phyloP scores from a whole-genome alignment of 1,139 yeast genomes.

The Geotrichum klebahnii region DNA sequence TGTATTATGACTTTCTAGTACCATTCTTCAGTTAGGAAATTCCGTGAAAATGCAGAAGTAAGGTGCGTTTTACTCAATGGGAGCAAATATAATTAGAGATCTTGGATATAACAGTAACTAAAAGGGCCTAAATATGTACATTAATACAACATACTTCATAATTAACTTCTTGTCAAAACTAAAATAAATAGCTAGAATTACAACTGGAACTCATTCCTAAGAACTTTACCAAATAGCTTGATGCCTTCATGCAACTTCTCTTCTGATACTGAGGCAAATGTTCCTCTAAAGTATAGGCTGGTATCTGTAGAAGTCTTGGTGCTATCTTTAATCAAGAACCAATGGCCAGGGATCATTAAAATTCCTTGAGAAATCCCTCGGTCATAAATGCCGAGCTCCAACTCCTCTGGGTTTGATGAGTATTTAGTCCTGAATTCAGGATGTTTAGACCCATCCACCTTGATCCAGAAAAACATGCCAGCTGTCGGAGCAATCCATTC shows the following conservation, averaged over 20 bases:
- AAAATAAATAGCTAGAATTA: no score
- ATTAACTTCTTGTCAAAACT: no score
- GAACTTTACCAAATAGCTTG: constrained; percentile 59
- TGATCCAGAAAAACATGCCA: constrained; percentile 88
- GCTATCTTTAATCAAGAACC: constrained; percentile 60
- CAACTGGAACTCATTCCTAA: constrained; percentile 38
- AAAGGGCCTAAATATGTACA: no score
- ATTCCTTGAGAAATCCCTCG: constrained; percentile 61
- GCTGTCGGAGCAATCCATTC: constrained; percentile 62
- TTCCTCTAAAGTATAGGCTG: constrained; percentile 76
- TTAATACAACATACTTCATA: no score
- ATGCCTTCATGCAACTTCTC: constrained; percentile 58
- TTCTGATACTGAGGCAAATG: constrained; percentile 78
- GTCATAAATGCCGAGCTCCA: constrained; percentile 65
- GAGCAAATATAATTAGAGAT: no score
- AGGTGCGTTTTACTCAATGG: no score
- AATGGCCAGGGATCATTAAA: constrained; percentile 82
- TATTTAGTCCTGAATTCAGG: constrained; percentile 59
- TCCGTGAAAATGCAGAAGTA: no score
- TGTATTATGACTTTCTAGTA: no score
- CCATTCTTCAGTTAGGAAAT: no score
- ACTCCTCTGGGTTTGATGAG: constrained; percentile 51
- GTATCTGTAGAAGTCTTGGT: constrained; percentile 45
- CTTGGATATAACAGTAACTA: no score
- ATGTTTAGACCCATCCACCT: constrained; percentile 72